These are phyloP conservation scores for Podospora pseudocomata DNA, from an alignment of 495 filamentous ascomycete genomes.

Conservation along the genomic window DNA sequence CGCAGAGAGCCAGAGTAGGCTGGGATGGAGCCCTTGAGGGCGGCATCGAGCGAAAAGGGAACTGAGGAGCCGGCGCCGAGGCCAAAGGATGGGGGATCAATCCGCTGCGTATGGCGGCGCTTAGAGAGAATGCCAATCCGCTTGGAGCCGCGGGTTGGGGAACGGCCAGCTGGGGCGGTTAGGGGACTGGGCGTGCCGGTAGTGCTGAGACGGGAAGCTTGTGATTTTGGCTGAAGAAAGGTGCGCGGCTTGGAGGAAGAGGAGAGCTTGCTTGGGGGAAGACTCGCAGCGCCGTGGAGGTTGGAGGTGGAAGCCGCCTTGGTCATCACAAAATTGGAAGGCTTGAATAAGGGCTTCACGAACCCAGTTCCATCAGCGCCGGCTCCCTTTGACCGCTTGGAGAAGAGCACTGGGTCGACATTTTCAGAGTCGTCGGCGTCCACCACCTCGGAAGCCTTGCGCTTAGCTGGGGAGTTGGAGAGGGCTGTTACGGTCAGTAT, in stretches of 20 bases:
- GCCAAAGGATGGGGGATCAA: slow-evolving; percentile 54
- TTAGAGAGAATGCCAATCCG: slow-evolving; percentile 59
- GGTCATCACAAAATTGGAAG: slow-evolving; percentile 41
- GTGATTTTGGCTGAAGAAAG: slow-evolving; percentile 46
- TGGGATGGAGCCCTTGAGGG: slow-evolving; percentile 65
- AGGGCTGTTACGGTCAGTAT: slow-evolving; percentile 30
- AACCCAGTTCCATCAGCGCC: slow-evolving; percentile 33
- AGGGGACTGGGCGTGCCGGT: slow-evolving; percentile 43
- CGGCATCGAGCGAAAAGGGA: slow-evolving; percentile 77
- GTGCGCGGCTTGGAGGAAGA: slow-evolving; percentile 39
- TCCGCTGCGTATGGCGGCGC: slow-evolving; percentile 53
- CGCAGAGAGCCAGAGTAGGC: slow-evolving; percentile 43
- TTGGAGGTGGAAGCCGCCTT: slow-evolving; percentile 36
- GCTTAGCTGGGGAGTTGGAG: slow-evolving; percentile 38
- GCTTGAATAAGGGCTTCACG: slow-evolving; percentile 52
- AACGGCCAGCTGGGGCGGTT: slow-evolving; percentile 59
- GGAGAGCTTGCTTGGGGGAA: slow-evolving; percentile 33
- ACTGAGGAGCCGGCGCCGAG: slow-evolving; percentile 31
- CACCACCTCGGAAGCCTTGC: slow-evolving; percentile 43
- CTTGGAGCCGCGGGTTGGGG: slow-evolving; percentile 56
- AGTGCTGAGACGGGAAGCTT: slow-evolving; percentile 37
- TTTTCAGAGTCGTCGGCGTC: slow-evolving; percentile 71
- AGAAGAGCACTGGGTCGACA: slow-evolving; percentile 65
- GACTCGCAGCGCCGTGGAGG: slow-evolving; percentile 24
- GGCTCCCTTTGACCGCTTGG: slow-evolving; percentile 66